phyloP scores from a whole-genome alignment of 2,329 filamentous ascomycete species.

The Pseudogymnoascus sp. region DNA sequence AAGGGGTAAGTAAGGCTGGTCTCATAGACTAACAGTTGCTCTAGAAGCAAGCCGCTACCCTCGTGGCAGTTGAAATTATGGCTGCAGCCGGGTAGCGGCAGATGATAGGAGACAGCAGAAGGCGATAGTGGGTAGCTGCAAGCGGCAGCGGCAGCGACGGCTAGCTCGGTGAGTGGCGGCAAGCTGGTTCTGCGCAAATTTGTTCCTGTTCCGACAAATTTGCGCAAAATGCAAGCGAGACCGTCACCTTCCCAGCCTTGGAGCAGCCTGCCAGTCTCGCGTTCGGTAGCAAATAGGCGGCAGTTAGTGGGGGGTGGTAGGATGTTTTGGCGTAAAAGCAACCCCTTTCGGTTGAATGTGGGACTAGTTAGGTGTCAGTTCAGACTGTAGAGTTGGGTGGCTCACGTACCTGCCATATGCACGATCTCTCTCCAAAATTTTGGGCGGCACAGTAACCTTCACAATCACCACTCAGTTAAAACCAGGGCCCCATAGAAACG shows the following conservation, averaged over 20 bases:
- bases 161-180: neutral
- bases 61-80: too few relatives aligned
- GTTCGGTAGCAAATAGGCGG: too few relatives aligned
- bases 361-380: neutral
- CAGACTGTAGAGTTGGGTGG: neutral
- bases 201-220: neutral
- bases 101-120: too few relatives aligned
- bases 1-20: too few relatives aligned
- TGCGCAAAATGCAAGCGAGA: neutral
- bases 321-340: too few relatives aligned
- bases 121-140: too few relatives aligned
- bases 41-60: too few relatives aligned
- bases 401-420: neutral
- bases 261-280: neutral
- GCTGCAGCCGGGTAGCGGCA: too few relatives aligned
- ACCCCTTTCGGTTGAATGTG: neutral
- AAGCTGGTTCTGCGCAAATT: neutral
- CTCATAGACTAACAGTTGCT: too few relatives aligned
- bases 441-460: neutral
- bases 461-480: neutral
- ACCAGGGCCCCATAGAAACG: neutral
- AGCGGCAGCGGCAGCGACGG: neutral
- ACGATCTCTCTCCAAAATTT: neutral
- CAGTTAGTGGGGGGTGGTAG: too few relatives aligned
- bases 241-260: neutral